phyloP scores from a whole-genome alignment of 179 eudicot species.

The Silene coronaria region DNA sequence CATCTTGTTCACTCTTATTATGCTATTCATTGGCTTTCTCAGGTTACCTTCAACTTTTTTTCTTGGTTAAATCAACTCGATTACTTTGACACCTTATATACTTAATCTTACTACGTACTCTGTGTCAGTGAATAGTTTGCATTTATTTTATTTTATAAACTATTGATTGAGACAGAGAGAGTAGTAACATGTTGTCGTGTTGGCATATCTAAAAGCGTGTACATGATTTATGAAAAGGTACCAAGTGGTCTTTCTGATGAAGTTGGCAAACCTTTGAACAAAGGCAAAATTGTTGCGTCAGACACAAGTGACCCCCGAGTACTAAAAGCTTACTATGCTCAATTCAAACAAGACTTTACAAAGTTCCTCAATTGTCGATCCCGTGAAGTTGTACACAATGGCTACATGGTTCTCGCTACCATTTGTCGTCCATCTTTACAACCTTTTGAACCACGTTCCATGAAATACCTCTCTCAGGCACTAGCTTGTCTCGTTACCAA shows the following conservation, averaged over 20 bases:
- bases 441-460: not conserved
- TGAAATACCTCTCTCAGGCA: conserved; percentile 1
- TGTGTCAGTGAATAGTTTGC: no score
- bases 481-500: not conserved
- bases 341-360: not conserved
- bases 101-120: no score
- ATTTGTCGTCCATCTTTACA: not conserved
- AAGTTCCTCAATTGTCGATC: not conserved
- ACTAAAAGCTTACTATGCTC: not conserved
- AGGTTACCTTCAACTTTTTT: no score
- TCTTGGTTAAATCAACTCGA: no score
- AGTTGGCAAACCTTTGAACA: not conserved
- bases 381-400: conserved; percentile 1
- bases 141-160: no score
- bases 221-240: not conserved
- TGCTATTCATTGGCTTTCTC: conserved; percentile 14
- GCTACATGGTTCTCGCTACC: conserved; percentile 7
- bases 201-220: no score
- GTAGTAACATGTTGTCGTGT: no score
- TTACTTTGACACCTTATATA: no score
- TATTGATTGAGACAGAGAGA: no score
- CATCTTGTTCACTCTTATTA: conserved; percentile 10
- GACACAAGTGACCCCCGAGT: not conserved
- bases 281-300: not conserved
- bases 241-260: not conserved